Conservation (phyloP, 768 basidiomycete genomes). For the Mycena floridula region DNA sequence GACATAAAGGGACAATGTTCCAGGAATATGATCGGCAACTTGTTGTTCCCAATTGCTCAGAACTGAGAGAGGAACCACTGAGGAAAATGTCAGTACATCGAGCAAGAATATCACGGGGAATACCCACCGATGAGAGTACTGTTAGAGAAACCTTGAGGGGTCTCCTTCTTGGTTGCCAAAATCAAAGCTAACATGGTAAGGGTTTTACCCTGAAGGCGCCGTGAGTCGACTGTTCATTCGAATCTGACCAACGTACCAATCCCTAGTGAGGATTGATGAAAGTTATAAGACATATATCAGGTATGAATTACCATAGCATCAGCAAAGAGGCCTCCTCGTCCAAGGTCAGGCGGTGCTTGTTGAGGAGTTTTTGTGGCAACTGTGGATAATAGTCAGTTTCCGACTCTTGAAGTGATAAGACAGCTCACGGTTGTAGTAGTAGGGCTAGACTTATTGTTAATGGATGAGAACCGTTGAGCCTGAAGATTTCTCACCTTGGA, state of each 20-base stretch:
- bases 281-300: neutral
- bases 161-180: conserved; percentile 67
- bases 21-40: conserved; percentile 60
- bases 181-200: conserved; percentile 82
- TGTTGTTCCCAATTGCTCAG: conserved; percentile 89
- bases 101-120: neutral
- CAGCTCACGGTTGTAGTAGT: conserved; percentile 62
- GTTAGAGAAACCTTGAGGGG: conserved; percentile 48
- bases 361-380: conserved; percentile 83
- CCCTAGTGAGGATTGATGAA: conserved; percentile 25
- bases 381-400: conserved; percentile 16
- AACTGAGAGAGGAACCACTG: conserved; percentile 79
- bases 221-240: neutral
- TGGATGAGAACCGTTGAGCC: too few relatives aligned
- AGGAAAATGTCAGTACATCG: neutral
- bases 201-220: conserved; percentile 67
- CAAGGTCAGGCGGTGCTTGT: conserved; percentile 53
- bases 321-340: conserved; percentile 81
- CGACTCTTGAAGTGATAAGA: conserved; percentile 1
- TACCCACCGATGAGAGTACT: conserved; percentile 73
- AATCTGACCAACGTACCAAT: conserved; percentile 28
- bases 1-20: conserved; percentile 45
- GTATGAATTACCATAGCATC: conserved; percentile 70
- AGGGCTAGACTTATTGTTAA: conserved; percentile 43
- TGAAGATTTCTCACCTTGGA: conserved; percentile 38